Base-by-base conservation (phyloP, 2,329 filamentous ascomycete species). In the Scedosporium boydii region DNA sequence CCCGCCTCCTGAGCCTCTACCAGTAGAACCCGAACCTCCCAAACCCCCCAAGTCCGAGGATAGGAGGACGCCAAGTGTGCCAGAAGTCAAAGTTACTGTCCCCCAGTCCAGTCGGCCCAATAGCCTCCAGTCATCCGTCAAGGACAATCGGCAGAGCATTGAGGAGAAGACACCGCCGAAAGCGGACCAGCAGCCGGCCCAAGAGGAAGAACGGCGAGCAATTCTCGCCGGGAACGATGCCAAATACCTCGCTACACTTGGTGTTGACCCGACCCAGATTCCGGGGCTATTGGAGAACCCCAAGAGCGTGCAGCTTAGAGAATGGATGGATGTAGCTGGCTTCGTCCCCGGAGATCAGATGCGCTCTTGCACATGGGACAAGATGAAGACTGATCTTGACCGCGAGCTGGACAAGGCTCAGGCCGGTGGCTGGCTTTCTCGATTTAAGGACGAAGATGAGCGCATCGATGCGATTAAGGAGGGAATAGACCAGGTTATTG, bases 361-460 rank as follows among this genome's bases (percentile, higher is more conserved):
- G 73, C 86, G 90, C 61, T 80, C 86, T 56, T 87, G 88, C 66
- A 89, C 86, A 64, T 86, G 93, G 62, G 90, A 96, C 59, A 86
- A 90, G 60, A 82, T 97, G 71, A 91, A 93, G 75, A 80, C 84
- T 12, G 91, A 96, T 66, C 82, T 97, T 62, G 90, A 93, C 61
- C 86, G 92, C 65, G 93, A 97, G 71, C 84, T 97, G 63, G 91
- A 92, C 66, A 90, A 91, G 67, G 89, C 93, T 2, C 93, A 97
- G 76, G 93, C 93, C 59, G 93, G 91, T 62, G 93, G 91, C 64
- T 98, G 93, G 93, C 80, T 98, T 58, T 88, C 89, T 59, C 88
- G 93, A 64, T 83, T 88, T 66, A 80, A 93, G 67, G 90, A 95
- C 67, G 92, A 96, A 69, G 93, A 98, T 71, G 92, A 95, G 65